These are phyloP conservation scores for Starmerella bombi DNA, from an alignment of 805 yeast genomes.

Conservation along the genomic window DNA sequence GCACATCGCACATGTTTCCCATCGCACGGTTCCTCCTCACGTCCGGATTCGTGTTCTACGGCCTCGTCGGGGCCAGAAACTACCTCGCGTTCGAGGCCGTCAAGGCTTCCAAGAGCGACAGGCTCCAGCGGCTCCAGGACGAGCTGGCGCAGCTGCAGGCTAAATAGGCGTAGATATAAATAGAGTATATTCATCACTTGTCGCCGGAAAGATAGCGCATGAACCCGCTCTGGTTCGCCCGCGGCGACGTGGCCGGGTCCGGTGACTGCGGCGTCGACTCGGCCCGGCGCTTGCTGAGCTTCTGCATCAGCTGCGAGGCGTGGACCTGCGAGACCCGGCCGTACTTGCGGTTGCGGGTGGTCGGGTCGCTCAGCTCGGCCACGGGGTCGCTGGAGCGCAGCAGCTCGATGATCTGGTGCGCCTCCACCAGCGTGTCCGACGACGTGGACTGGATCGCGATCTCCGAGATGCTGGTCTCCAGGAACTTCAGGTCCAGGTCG, in stretches of 20 bases:
- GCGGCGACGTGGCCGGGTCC: conserved; percentile 17
- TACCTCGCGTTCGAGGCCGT: conserved; percentile 12
- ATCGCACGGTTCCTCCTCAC: conserved; percentile 14
- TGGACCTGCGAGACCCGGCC: conserved; percentile 63
- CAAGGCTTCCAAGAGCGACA: conserved; percentile 1
- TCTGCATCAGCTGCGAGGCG: conserved; percentile 27
- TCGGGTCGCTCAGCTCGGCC: conserved; percentile 43
- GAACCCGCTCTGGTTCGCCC: conserved; percentile 15
- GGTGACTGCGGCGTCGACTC: conserved; percentile 12
- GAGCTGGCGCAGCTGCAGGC: conserved; percentile 5
- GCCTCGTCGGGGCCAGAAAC: conserved; percentile 18
- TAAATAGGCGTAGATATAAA: not conserved
- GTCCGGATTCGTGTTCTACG: conserved; percentile 20
- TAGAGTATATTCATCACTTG: not conserved
- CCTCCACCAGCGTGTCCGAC: conserved; percentile 60
- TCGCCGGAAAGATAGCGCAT: conserved; percentile 20
- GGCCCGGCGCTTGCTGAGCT: conserved; percentile 6
- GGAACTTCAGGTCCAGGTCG: conserved; percentile 62
- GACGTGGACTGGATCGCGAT: conserved; percentile 29
- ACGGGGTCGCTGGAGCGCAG: conserved; percentile 45
- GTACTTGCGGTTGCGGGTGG: conserved; percentile 47
- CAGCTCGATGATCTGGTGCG: conserved; percentile 67
- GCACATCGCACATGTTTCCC: conserved; percentile 19
- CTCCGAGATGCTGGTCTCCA: conserved; percentile 40
- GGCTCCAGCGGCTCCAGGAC: conserved; percentile 10